Evolutionary conservation across 2,329 filamentous ascomycete genomes (phyloP), one percentile per base, ranked within the genome.

Genomic region (Aspergillus sp.): DNA sequence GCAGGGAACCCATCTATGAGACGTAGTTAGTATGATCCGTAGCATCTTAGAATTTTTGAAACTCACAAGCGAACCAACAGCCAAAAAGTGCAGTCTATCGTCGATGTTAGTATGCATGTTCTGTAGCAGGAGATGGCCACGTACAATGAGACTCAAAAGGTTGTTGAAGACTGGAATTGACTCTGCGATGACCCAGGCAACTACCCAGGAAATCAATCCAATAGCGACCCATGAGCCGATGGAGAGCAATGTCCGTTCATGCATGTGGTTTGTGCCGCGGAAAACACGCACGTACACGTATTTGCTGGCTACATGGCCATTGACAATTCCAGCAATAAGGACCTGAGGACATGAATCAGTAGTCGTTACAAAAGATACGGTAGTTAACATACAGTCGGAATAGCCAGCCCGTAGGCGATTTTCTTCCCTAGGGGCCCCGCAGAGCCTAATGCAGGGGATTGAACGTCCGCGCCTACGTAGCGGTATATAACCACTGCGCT

Each of bases 141-240:
- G 51, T 72, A 75, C 68, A 63, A 90, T 84, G 19, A 91, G 75
- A 17, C 85, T 85, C 30, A 91, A 75, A 5, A 91, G 75, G 53
- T 86, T 81, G 67, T 86, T 85, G 77, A 91, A 91, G 47, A 86
- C 84, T 1, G 89, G 89, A 3, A 91, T 87, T 0, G 86, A 85
- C 72, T 89, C 85, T 2, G 88, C 87, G 57, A 91, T 86, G 57
- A 90, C 72, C 80, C 86, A 89, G 1, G 86, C 84, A 6, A 88
- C 61, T 2, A 84, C 67, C 85, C 87, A 90, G 11, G 85, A 72
- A 15, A 69, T 72, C 0, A 81, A 69, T 2, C 83, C 82, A 41
- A 90, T 83, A 2, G 64, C 80, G 6, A 85, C 68, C 89, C 88
- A 91, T 8, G 80, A 80, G 1, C 80, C 72, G 64, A 82, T 82